Percentiles rank a stretch among this genome's conserved stretches.
Conservation (phyloP, 257 asterid genomes). For the Oldenlandia corymbosa region DNA sequence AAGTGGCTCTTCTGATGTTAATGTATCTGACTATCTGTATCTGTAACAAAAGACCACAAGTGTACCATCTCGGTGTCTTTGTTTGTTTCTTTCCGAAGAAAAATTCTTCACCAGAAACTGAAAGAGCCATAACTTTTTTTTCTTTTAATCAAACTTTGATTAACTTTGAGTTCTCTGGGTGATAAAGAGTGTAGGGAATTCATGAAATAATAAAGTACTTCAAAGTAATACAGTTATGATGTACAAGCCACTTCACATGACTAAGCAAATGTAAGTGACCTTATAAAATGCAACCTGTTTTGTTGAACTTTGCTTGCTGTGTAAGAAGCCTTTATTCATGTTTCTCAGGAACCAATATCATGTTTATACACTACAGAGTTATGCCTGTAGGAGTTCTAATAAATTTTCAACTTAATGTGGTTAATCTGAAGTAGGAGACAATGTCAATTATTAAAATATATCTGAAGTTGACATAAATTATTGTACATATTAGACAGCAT, state of each 20-base stretch:
- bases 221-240: not conserved
- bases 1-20: not conserved
- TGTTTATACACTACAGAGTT: not conserved
- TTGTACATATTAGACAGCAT: not conserved
- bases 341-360: not conserved
- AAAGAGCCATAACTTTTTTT: no score
- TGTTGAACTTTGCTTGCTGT: not conserved
- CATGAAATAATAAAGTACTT: not conserved
- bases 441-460: no score
- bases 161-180: not conserved
- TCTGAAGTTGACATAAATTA: not conserved
- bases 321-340: not conserved
- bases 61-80: no score
- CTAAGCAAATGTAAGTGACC: not conserved
- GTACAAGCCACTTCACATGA: conserved; percentile 2
- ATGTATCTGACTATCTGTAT: no score
- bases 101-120: no score
- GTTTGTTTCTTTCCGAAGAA: no score
- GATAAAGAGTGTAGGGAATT: not conserved
- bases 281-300: not conserved
- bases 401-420: no score
- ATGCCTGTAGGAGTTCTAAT: no score
- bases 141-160: not conserved
- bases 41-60: no score
- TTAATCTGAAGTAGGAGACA: not conserved